A percentile compares a stretch with the other conserved stretches of the same genome.
Evolutionary conservation across 345 rosid species (phyloP).

Genomic region (Salix brachista): DNA sequence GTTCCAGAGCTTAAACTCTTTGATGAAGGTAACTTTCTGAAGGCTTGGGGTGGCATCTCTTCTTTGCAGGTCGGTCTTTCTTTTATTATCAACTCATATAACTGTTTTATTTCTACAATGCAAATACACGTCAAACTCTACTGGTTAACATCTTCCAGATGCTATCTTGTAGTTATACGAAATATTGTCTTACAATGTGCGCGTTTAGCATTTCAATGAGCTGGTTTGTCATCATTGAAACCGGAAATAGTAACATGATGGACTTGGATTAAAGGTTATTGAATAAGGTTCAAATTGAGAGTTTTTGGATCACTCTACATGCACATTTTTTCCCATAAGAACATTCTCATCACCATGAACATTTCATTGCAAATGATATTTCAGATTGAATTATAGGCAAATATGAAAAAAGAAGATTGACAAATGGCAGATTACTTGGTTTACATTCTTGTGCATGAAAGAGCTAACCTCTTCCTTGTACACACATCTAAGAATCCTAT

Average conservation of each 20-base stretch:
- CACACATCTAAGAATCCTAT: neutral
- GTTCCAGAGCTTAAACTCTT: constrained; percentile 72
- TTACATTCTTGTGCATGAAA: neutral
- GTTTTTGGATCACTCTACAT: neutral
- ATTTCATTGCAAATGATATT: neutral
- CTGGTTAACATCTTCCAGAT: neutral
- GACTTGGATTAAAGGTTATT: no score
- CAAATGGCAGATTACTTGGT: neutral
- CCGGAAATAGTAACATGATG: no score
- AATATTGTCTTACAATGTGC: neutral
- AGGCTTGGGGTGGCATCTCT: constrained; percentile 98
- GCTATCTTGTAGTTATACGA: neutral
- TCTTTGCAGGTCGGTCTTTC: constrained; percentile 70
- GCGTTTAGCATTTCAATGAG: neutral
- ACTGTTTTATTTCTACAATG: neutral
- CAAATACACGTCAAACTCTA: neutral
- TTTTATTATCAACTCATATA: neutral
- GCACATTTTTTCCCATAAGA: neutral
- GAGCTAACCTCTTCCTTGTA: neutral
- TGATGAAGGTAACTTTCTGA: constrained; percentile 74
- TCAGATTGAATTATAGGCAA: neutral
- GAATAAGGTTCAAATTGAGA: no score
- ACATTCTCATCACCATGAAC: neutral
- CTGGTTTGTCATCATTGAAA: no score
- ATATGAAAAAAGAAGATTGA: neutral